Conservation (phyloP, 805 yeast genomes). For the fission yeast (Schizosaccharomyces pombe) region DNA sequence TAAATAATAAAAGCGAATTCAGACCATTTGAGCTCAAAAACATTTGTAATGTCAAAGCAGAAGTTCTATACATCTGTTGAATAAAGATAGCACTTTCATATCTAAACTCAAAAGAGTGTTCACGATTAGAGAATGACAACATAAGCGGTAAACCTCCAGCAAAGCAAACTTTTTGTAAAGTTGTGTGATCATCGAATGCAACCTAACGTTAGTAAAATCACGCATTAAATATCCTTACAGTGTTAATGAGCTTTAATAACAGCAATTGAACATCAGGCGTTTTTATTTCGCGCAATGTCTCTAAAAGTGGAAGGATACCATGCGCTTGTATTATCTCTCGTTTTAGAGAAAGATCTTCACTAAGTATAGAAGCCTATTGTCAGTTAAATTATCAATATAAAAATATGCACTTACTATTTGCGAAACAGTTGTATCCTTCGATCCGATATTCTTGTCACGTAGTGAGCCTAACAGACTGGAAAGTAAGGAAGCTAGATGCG, state of each 20-base stretch:
- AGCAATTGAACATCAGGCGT: not conserved
- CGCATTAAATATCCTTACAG: not conserved
- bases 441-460: not conserved
- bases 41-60: slow-evolving; percentile 21
- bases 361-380: not conserved
- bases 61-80: slow-evolving; percentile 11
- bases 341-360: slow-evolving; percentile 8
- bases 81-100: slow-evolving; percentile 10
- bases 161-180: slow-evolving; percentile 10
- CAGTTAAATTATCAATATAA: not conserved
- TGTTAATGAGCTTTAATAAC: slow-evolving; percentile 6
- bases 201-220: not conserved
- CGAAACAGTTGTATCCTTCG: not conserved
- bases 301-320: slow-evolving; percentile 11
- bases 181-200: slow-evolving; percentile 5
- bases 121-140: slow-evolving; percentile 9
- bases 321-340: slow-evolving; percentile 9
- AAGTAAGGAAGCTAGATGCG: not conserved
- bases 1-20: slow-evolving; percentile 21
- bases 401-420: not conserved
- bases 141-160: slow-evolving; percentile 12
- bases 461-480: not conserved
- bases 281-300: slow-evolving; percentile 7
- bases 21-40: slow-evolving; percentile 27
- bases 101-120: slow-evolving; percentile 8